These are phyloP conservation scores for Hirsutella rhossiliensis DNA, from an alignment of 2,329 filamentous ascomycete species.

Conservation along the genomic window DNA sequence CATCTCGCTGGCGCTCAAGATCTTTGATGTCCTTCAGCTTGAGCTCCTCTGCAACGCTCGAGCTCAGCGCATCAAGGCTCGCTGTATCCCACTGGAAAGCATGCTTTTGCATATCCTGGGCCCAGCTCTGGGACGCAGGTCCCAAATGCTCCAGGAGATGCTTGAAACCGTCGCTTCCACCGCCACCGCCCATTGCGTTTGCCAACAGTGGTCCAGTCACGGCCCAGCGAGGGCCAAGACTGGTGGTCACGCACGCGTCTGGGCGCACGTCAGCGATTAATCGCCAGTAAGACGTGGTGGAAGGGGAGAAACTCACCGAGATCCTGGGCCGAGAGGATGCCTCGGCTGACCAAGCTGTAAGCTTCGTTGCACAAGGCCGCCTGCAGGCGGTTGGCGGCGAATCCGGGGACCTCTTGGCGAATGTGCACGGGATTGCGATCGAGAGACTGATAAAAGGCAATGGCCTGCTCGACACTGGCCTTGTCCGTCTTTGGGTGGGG, in stretches of 20 bases:
- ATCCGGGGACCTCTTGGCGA: conserved; percentile 16
- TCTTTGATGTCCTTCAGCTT: neutral
- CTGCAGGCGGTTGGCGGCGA: conserved; percentile 33
- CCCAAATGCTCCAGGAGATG: conserved; percentile 8
- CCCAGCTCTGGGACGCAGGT: conserved; percentile 2
- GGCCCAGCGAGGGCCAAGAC: conserved; percentile 9
- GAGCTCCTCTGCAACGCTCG: neutral
- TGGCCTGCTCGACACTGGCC: neutral
- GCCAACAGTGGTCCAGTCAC: conserved; percentile 3
- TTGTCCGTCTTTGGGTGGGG: conserved; percentile 17
- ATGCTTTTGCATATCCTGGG: conserved; percentile 2
- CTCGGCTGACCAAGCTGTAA: conserved; percentile 18
- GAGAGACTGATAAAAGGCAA: neutral
- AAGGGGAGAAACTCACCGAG: neutral
- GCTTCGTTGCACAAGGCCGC: conserved; percentile 19
- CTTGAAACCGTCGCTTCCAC: conserved; percentile 8
- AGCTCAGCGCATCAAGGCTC: neutral
- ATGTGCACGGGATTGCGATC: neutral
- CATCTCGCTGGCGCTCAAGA: neutral
- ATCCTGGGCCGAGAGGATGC: conserved; percentile 16
- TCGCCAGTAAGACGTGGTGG: no score
- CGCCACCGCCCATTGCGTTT: conserved; percentile 8
- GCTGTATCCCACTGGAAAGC: neutral
- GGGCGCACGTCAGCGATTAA: no score
- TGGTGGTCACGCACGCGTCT: conserved; percentile 7